These are phyloP conservation scores for Zasmidium cellare DNA, from an alignment of 2,329 filamentous ascomycete genomes.

Conservation along the genomic window DNA sequence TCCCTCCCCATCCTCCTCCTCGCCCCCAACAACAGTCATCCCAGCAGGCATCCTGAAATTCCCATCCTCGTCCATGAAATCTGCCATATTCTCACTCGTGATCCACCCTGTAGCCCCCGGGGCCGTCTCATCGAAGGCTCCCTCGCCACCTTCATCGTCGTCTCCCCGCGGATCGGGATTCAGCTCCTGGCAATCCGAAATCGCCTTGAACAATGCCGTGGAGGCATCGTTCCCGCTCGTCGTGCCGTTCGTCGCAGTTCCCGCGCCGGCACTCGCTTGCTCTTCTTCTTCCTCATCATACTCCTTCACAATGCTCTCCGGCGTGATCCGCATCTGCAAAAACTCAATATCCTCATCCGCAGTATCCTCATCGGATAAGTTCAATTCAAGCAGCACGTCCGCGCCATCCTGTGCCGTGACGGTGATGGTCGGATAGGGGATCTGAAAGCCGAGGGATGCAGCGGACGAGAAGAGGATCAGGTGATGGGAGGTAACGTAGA, in stretches of 20 bases:
- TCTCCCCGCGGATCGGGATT: constrained; percentile 66
- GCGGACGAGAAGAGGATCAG: constrained; percentile 65
- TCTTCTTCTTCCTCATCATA: constrained; percentile 13
- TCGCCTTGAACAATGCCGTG: constrained; percentile 63
- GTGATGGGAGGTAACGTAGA: constrained; percentile 54
- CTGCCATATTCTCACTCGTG: constrained; percentile 84
- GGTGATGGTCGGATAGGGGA: constrained; percentile 73
- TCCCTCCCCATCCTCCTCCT: constrained; percentile 29
- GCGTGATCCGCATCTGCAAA: constrained; percentile 68
- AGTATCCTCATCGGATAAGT: constrained; percentile 58
- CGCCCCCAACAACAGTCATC: constrained; percentile 60
- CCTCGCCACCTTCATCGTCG: constrained; percentile 55
- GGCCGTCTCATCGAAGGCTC: constrained; percentile 53
- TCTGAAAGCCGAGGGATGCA: constrained; percentile 61
- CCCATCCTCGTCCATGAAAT: constrained; percentile 79
- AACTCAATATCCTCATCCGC: constrained; percentile 65
- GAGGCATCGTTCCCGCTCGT: constrained; percentile 21
- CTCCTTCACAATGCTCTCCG: constrained; percentile 5
- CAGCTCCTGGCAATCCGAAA: constrained; percentile 73
- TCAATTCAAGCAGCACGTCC: constrained; percentile 67
- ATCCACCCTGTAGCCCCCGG: constrained; percentile 81
- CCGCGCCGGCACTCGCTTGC: constrained; percentile 2
- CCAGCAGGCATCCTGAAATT: constrained; percentile 76
- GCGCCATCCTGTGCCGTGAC: constrained; percentile 71
- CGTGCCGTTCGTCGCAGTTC: constrained; percentile 9